Percentiles rank a stretch among this genome's conserved stretches.
Conservation (phyloP, 2,329 filamentous ascomycete species). For the Elsinoe perseae region DNA sequence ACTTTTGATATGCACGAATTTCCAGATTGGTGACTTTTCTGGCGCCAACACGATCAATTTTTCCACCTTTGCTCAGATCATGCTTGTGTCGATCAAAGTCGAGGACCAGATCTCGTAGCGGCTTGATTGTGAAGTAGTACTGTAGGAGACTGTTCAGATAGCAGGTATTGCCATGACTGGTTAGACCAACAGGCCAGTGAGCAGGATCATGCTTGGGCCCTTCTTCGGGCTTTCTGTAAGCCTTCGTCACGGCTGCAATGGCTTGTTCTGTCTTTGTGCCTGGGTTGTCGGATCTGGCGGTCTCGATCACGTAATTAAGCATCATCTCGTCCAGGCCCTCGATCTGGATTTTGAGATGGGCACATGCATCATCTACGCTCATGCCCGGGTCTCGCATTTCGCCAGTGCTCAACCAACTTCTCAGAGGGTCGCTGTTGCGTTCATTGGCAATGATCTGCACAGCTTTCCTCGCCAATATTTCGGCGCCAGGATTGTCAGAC, state of each 20-base stretch:
- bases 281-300: slow-evolving; percentile 23
- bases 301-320: slow-evolving; percentile 23
- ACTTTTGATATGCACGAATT: slow-evolving; percentile 30
- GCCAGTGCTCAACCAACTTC: slow-evolving; percentile 47
- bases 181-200: slow-evolving; percentile 69
- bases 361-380: slow-evolving; percentile 48
- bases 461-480: slow-evolving; percentile 47
- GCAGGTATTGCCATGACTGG: slow-evolving; percentile 95
- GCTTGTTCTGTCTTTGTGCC: slow-evolving; percentile 29
- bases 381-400: slow-evolving; percentile 45
- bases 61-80: slow-evolving; percentile 56
- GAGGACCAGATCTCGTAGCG: slow-evolving; percentile 71
- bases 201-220: slow-evolving; percentile 21
- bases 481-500: slow-evolving; percentile 43
- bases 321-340: slow-evolving; percentile 17
- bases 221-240: slow-evolving; percentile 18
- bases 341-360: slow-evolving; percentile 32
- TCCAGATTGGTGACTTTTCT: slow-evolving; percentile 45
- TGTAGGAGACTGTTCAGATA: slow-evolving; percentile 96
- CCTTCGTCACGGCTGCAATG: slow-evolving; percentile 26
- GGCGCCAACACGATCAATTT: slow-evolving; percentile 66
- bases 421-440: slow-evolving; percentile 49
- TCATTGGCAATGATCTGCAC: slow-evolving; percentile 51
- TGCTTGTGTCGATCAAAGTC: slow-evolving; percentile 65
- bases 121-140: slow-evolving; percentile 83